Base-by-base conservation (phyloP, 768 basidiomycete genomes). In the Tubosaeta sp. region DNA sequence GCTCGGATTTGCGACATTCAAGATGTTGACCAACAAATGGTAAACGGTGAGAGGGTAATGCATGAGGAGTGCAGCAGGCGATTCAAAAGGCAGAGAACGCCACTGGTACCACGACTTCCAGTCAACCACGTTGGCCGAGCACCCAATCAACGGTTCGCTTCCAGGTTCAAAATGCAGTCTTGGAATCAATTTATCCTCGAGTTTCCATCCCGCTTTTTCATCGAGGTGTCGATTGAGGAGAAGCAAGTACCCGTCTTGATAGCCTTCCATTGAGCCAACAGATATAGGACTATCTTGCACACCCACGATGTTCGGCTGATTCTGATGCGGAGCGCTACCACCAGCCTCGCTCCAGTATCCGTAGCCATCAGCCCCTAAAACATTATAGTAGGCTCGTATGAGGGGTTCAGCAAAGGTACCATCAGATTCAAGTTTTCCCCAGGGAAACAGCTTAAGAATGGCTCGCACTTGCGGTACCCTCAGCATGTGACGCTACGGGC, bases 51-150 rank as follows among this genome's bases (percentile, higher is more conserved):
- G 58, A 9, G 76, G 74, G 54, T 68, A 76, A 46, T 75, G 71
- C 57, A 78, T 63, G n/a, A 75, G 63, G 32, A 78, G 63, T 22
- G 69, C 73, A 0, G 73, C 75, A 8, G 75, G 73, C 19, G 76
- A 76, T 22, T 62, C 60, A 34, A 75, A 59, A 31, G 76, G 69
- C 19, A 78, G 58, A 42, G 69, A 65, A 32, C 77, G 71, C 77
- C 76, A 77, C 42, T 67, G 53, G 57, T 77, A 73, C 63, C 75
- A 78, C 22, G 71, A 70, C 29, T 62, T 64, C 77, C 77, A 79
- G 50, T 68, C 71, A 24, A 59, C 55, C 30, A 73, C 58, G 18
- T 68, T 62, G 27, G 48, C 59, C 44, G 64, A 52, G 53, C 66
- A 56, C 56, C 56, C 52, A 12, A 68, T 61, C 29, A 46, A 44